Base-by-base conservation (phyloP, 495 filamentous ascomycete genomes). In the Lophiostoma macrostomum region DNA sequence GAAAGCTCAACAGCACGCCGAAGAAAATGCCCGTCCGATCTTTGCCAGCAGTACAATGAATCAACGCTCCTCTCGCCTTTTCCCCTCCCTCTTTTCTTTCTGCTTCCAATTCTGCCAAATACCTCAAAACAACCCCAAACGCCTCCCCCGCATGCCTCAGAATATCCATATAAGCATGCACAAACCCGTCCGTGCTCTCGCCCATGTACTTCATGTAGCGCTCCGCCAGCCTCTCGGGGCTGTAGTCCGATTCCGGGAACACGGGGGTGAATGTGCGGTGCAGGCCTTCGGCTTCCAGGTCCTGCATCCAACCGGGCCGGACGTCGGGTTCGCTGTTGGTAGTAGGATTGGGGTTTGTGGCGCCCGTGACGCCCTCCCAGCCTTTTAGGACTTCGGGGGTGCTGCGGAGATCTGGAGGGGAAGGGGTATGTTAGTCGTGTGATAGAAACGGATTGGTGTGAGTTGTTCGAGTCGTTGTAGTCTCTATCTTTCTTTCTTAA, bases 21-120 rank as follows among this genome's bases (percentile, higher is more conserved):
- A 68, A 42, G 35, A 72, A 58, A n/a, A 71, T 64, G 3, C 71
- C 71, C 12, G 71, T 73, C 34, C 71, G 64, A 53, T 73, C 71
- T 60, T 73, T 73, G 14, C 71, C 71, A 1, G 71, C 71, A 0
- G 71, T 71, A 53, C 71, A 73, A 37, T 73, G 70, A 18, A 73
- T 48, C 7, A 73, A 41, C 29, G 61, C 61, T 22, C 66, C 63
- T 10, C 31, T 20, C 5, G 60, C 48, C 16, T 51, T 37, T 5
- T 44, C 28, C 14, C 51, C 31, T 2, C 46, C 53, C 5, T 5
- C 4, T 1, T 12, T 40, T 16, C 23, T 3, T 12, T 13, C 13
- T 5, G 25, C 14, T 12, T 52, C 40, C 6, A 62, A 18, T 25
- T 16, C 14, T 1, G 60, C 36, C 1, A 73, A 49, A 44, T 71